These are phyloP conservation scores for Kregervanrija pseudodelftensis DNA, from an alignment of 805 yeast genomes.

Conservation along the genomic window DNA sequence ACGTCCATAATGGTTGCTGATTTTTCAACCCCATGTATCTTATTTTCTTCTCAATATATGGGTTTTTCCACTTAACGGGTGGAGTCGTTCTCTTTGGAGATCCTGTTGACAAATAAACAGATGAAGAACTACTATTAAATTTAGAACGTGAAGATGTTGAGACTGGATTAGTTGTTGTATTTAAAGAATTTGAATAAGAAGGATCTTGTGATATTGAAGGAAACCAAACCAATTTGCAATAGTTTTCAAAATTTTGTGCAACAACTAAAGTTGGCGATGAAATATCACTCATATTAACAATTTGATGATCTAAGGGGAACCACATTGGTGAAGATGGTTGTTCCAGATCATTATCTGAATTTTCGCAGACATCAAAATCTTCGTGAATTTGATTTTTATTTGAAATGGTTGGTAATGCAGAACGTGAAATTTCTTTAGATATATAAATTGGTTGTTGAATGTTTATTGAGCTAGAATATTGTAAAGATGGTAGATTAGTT, in stretches of 20 bases:
- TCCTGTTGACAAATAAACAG: neutral
- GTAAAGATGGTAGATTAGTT: too few relatives aligned
- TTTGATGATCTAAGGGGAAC: conserved; percentile 26
- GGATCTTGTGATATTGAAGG: conserved; percentile 10
- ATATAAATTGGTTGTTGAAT: conserved; percentile 3
- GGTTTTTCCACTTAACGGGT: conserved; percentile 7
- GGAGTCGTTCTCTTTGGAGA: conserved; percentile 1
- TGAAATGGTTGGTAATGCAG: conserved; percentile 2
- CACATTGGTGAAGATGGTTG: conserved; percentile 20
- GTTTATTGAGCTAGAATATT: too few relatives aligned
- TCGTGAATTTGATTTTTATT: neutral
- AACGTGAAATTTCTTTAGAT: conserved; percentile 3
- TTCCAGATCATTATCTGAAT: neutral
- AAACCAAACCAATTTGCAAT: conserved; percentile 26
- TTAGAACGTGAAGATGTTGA: conserved; percentile 1
- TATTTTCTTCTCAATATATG: conserved; percentile 21
- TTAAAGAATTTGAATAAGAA: neutral
- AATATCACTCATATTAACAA: conserved; percentile 25
- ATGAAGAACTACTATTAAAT: too few relatives aligned
- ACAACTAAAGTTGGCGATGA: conserved; percentile 31
- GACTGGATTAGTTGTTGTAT: conserved; percentile 1
- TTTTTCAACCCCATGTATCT: conserved; percentile 13
- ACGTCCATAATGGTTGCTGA: conserved; percentile 49
- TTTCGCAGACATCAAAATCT: neutral
- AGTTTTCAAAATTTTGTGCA: conserved; percentile 33